These are phyloP conservation scores for Clavulina sp. DNA, from an alignment of 768 basidiomycete genomes.

Conservation along the genomic window DNA sequence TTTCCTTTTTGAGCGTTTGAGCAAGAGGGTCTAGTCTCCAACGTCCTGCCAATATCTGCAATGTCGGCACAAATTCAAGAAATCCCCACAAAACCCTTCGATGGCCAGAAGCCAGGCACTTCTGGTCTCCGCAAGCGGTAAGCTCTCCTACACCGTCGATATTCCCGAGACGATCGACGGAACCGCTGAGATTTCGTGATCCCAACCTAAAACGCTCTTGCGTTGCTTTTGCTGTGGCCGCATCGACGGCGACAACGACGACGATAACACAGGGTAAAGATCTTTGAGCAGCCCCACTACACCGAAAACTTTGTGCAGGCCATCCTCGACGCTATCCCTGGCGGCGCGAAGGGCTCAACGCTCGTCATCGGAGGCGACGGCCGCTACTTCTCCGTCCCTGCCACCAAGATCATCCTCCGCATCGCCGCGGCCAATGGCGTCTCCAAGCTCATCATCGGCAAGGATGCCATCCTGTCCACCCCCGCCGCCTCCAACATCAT, in stretches of 20 bases:
- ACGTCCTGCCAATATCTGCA: background rate
- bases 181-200: no score
- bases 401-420: constrained; percentile 80
- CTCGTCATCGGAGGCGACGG: constrained; percentile 96
- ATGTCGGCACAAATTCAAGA: background rate
- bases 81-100: constrained; percentile 67
- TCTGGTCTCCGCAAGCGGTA: constrained; percentile 94
- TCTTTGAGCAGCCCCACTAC: constrained; percentile 98
- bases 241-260: background rate
- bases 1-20: background rate
- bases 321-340: constrained; percentile 82
- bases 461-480: constrained; percentile 84
- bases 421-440: constrained; percentile 93
- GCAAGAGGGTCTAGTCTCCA: background rate
- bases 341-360: constrained; percentile 35
- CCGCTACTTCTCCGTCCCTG: constrained; percentile 73
- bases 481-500: constrained; percentile 95
- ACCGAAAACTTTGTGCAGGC: constrained; percentile 97
- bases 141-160: constrained; percentile 13
- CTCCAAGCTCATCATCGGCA: constrained; percentile 77
- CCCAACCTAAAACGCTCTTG: no score
- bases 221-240: background rate
- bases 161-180: no score
- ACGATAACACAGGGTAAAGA: constrained; percentile 54
- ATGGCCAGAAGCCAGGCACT: constrained; percentile 94